Base-by-base conservation (phyloP, 495 filamentous ascomycete genomes). In the Rhypophila decipiens region DNA sequence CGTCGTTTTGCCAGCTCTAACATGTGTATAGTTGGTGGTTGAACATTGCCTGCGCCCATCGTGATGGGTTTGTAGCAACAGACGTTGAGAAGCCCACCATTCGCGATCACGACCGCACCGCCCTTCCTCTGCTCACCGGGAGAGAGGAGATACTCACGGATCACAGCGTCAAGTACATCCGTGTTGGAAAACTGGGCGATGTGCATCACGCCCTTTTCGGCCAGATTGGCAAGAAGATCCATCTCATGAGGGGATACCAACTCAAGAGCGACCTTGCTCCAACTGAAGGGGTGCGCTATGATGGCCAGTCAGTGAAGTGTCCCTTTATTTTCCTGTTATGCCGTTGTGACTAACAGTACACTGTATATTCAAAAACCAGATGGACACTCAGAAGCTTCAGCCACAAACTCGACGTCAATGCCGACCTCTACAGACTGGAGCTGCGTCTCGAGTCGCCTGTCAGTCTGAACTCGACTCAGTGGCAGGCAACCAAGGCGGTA, bases 231-330 rank as follows among this genome's bases (percentile, higher is more conserved):
- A 59, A 60, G 9, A 52, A 62, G n/a, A 58, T 78, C 15, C 65
- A 70, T 7, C 50, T 78, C 5, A 46, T 78, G 23, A 50, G 75
- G 37, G 69, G 72, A 0, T 55, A 67, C 35, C 40, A 42, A 21
- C 50, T 78, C n/a, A 64, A 58, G 46, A 73, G 71, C 37, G 53
- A 59, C 24, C 63, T 70, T 18, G 71, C 73, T 1, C 75, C 75
- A 5, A 24, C 42, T 22, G 70, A 59, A 1, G 75, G 75, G 3
- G 47, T 78, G 5, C 58, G 75, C 39, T 75, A 75, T 34, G 75
- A 78, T 51, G 75, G 75, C 40, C 44, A 74, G 71, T 78, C 60
- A 43, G 68, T 66, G 1, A n/a, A n/a, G n/a, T 17, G 2, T 13
- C 7, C 19, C 15, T 41, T 2, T 8, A 0, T 10, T 5, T 29